Evolutionary conservation across 2,329 filamentous ascomycete species (phyloP), one percentile per base, ranked within the genome.

Genomic region (Plectosphaerella sp.): DNA sequence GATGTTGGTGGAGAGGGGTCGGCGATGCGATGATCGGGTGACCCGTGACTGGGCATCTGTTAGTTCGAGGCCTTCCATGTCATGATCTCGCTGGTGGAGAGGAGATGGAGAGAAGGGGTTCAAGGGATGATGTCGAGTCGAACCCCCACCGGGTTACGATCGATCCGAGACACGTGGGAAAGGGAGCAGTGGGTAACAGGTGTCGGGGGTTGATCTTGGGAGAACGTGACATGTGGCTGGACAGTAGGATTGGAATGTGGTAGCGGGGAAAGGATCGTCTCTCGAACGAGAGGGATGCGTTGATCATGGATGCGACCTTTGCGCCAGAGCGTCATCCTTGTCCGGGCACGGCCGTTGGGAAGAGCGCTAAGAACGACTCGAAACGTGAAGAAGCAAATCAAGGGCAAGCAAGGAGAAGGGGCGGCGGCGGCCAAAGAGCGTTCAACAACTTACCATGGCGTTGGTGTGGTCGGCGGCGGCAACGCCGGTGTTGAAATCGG

Each of bases 1-100:
- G 16, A 80, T 65, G 22, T 72, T 74, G 7, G 77, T 72, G 11
- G 81, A 84, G 8, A 81, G 68, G 5, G 80, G 80, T 10, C 80
- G 75, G 42, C 78, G 75, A 57, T 78, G 74, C 7, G 72, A 68
- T 22, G 67, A 64, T 57, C 77, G 74, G 37, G 70, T 66, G 20
- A 76, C 67, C 52, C 76, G 76, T 50, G 79, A 74, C 79, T 83
- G 60, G 35, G 48, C 53, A 24, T 47, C 42, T 48, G 58, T 67
- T 58, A 66, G 64, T 57, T 43, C 58, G 20, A 54, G 37, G 7
- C 39, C 36, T 10, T 43, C 25, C 47, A 56, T 54, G 22, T 52
- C 46, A 51, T 49, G 50, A 22, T 50, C 35, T 18, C 9, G n/a
- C 24, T 11, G 25, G 45, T 15, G 5, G 12, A 5, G 16, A 5